Evolutionary conservation across 306 rosid genomes (phyloP).

Genomic region (Gleditsia sinensis): DNA sequence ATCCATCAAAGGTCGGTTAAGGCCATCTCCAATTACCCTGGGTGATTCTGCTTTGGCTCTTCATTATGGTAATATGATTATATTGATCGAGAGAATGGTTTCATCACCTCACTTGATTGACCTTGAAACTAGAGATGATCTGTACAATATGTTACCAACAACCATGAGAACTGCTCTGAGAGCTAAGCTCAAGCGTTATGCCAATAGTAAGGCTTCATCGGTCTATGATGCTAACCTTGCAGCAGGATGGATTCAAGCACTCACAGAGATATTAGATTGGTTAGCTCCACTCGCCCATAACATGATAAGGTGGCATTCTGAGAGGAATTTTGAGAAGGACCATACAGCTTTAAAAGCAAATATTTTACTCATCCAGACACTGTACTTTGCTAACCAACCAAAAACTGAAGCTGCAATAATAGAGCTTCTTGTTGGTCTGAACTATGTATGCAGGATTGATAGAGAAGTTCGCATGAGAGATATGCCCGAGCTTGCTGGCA

Average conservation of each 20-base stretch:
- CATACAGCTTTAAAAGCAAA: constrained; percentile 35
- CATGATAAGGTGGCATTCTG: constrained; percentile 79
- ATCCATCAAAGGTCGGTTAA: constrained; percentile 45
- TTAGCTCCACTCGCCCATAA: constrained; percentile 84
- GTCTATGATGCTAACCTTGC: constrained; percentile 52
- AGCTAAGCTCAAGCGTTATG: constrained; percentile 53
- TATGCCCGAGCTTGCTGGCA: constrained; percentile 34
- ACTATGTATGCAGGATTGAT: constrained; percentile 55
- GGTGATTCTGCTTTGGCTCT: constrained; percentile 71
- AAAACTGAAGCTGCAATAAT: constrained; percentile 76
- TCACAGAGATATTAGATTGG: constrained; percentile 65
- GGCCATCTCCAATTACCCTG: constrained; percentile 59
- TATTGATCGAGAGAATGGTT: constrained; percentile 63
- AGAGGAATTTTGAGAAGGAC: constrained; percentile 74
- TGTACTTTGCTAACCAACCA: constrained; percentile 69
- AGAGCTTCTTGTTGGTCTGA: constrained; percentile 87
- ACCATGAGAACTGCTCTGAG: constrained; percentile 55
- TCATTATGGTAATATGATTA: constrained; percentile 77
- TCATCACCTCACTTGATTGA: constrained; percentile 62
- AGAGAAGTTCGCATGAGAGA: constrained; percentile 37
- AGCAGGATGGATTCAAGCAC: constrained; percentile 51
- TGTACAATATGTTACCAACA: constrained; percentile 74
- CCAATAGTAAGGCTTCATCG: constrained; percentile 40
- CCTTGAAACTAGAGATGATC: constrained; percentile 64
- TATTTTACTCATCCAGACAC: constrained; percentile 75